Base-by-base conservation (phyloP, 768 basidiomycete species). In the Pleurotus sapidus region DNA sequence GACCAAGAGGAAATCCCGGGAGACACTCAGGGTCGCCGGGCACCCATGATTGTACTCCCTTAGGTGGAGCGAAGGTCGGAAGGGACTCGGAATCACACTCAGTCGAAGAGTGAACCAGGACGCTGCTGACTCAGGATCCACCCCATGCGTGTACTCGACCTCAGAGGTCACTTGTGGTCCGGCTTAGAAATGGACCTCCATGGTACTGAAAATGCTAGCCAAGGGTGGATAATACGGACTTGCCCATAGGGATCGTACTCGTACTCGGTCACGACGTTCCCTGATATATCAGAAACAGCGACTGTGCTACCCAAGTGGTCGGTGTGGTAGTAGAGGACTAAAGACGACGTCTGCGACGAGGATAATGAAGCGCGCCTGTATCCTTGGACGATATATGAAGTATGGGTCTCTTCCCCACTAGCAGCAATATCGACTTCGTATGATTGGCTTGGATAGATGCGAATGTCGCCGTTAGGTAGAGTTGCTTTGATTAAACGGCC, bases 391-490 rank as follows among this genome's bases (percentile, higher is more conserved):
- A 53, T 53, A 20, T 53, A 60, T 12, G 59, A 43, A 11, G 59
- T 57, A n/a, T 60, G 47, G 3, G 56, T 57, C 56, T 57, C 50
- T 12, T n/a, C 34, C 20, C 59, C 59, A 18, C 38, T 20, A n/a
- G 59, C 34, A 8, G 59, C n/a, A 42, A 57, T 45, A 14, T 60
- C 56, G 15, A 60, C 23, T 39, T 60, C 59, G 34, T 60, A 60
- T 1, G 59, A 30, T 38, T 57, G 59, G 23, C n/a, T 57, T n/a
- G 59, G 39, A 23, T 60, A 60, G 45, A 60, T 30, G 3, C 56
- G 49, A 18, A 38, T 40, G n/a, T 39, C 45, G 8, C 59, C 59
- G 23, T 57, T 46, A 2, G 56, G 42, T 4, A 27, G 38, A 11
- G 49, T 51, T 15, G 56, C 48, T 20, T 60, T 60, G 56, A 60